Evolutionary conservation across 495 filamentous ascomycete genomes (phyloP).

Genomic region (Cenococcum geophilum): DNA sequence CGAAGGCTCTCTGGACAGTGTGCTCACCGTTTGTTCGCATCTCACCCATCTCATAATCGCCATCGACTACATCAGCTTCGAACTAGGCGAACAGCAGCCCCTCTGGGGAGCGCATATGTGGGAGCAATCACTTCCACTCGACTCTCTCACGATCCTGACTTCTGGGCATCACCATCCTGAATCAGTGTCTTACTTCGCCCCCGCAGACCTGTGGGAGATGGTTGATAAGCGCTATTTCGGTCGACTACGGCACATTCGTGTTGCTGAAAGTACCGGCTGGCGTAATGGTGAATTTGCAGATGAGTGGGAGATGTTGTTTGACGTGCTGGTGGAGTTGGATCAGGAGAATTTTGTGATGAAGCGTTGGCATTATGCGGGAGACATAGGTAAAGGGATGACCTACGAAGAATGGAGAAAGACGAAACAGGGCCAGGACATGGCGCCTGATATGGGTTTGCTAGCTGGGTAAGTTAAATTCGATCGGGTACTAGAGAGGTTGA

Average conservation of each 20-base stretch:
- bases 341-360: slow-evolving; percentile 25
- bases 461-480: too few relatives aligned
- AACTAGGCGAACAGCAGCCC: slow-evolving; percentile 8
- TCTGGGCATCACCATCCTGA: slow-evolving; percentile 9
- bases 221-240: slow-evolving; percentile 28
- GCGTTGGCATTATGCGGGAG: slow-evolving; percentile 24
- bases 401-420: background rate
- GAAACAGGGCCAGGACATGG: background rate
- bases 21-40: slow-evolving; percentile 29
- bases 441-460: background rate
- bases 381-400: background rate
- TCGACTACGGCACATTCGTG: slow-evolving; percentile 22
- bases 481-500: too few relatives aligned
- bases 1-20: slow-evolving; percentile 23
- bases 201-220: slow-evolving; percentile 18
- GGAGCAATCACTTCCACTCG: slow-evolving; percentile 17
- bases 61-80: slow-evolving; percentile 33
- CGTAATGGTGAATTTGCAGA: slow-evolving; percentile 7
- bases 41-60: slow-evolving; percentile 29
- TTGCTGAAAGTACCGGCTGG: slow-evolving; percentile 30
- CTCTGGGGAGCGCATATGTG: background rate
- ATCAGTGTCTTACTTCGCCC: slow-evolving; percentile 4
- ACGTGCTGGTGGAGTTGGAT: slow-evolving; percentile 23
- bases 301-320: slow-evolving; percentile 23
- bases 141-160: slow-evolving; percentile 15